Base-by-base conservation (phyloP, 2,329 filamentous ascomycete species). In the Aciculosporium take region DNA sequence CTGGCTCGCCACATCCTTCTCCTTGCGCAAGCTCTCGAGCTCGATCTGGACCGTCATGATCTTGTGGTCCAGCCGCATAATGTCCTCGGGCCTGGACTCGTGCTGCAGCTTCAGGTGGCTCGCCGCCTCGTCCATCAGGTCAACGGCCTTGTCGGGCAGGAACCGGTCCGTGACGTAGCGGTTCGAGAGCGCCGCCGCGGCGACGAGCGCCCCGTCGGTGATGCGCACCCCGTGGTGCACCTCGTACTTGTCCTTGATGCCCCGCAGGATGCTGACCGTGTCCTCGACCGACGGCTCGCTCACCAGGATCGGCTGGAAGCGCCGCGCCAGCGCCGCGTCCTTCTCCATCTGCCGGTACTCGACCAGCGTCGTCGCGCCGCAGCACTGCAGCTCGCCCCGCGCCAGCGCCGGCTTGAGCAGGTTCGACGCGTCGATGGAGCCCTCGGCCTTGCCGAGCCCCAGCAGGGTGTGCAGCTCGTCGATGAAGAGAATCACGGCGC, bases 31-130 rank as follows among this genome's bases (percentile, higher is more conserved):
- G 46, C 87, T 95, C 57, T 96, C 91, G 1, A 96, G 71, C 58
- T 98, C 89, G 47, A 98, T 96, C 56, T 95, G 89, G 12, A 96
- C 86, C 0, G 89, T 96, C 76, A 95, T 93, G 45, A 96, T 94
- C 54, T 88, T 85, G 46, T 93, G 84, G 53, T 96, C 89, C 1
- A 96, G 74, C 39, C 82, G 78, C 65, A 93, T 85, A 27, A 98
- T 95, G 7, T 89, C 79, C 51, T 96, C 91, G 0, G 91, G 91
- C 53, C 95, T 96, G 52, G 86, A 94, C 60, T 98, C 91, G 61
- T 96, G 91, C 56, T 96, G 89, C 25, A 96, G 64, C 34, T 93
- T 79, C 8, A 96, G 67, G 18, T 87, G 86, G 45, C 84, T 93
- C 1, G 89, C 88, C 8, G 91, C 91, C 63, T 96, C 91, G 49